These are phyloP conservation scores for Ambrosia trifida DNA, from an alignment of 129 eudicot species.

Conservation along the genomic window DNA sequence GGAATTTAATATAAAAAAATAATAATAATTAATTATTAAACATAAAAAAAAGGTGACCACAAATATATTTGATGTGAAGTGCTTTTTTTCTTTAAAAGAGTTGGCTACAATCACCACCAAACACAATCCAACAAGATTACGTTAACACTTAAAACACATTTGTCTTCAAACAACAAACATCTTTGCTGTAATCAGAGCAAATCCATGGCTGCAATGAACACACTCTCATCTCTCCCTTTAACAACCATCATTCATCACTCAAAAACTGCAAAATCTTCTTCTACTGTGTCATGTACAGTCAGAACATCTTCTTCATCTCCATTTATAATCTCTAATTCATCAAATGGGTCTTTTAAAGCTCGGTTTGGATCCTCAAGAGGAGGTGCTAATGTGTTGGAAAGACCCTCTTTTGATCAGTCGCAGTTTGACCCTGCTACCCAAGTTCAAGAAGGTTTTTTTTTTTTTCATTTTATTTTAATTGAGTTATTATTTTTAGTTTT, in stretches of 20 bases:
- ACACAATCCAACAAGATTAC: neutral
- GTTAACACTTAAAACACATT: neutral
- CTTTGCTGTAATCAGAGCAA: constrained; percentile 4
- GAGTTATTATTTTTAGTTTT: neutral
- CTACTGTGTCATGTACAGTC: neutral
- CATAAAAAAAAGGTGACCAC: neutral
- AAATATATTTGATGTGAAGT: constrained; percentile 1
- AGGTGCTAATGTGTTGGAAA: constrained; percentile 46
- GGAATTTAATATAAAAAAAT: too few relatives aligned
- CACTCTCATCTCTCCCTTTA: constrained; percentile 9
- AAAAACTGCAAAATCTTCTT: constrained; percentile 22
- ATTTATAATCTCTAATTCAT: constrained; percentile 22
- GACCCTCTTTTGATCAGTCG: constrained; percentile 51
- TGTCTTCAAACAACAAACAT: neutral
- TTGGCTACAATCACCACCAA: neutral
- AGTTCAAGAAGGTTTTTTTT: constrained; percentile 42
- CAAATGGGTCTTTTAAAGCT: constrained; percentile 27
- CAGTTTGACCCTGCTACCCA: constrained; percentile 52
- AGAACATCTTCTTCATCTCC: constrained; percentile 20
- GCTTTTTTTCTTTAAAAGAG: constrained; percentile 1
- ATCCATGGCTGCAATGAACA: constrained; percentile 23
- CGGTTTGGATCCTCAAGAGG: constrained; percentile 46
- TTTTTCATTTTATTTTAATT: neutral
- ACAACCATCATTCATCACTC: constrained; percentile 18
- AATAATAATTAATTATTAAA: neutral